Conservation (phyloP, 2,329 filamentous ascomycete species). For the Cadophora sp. region DNA sequence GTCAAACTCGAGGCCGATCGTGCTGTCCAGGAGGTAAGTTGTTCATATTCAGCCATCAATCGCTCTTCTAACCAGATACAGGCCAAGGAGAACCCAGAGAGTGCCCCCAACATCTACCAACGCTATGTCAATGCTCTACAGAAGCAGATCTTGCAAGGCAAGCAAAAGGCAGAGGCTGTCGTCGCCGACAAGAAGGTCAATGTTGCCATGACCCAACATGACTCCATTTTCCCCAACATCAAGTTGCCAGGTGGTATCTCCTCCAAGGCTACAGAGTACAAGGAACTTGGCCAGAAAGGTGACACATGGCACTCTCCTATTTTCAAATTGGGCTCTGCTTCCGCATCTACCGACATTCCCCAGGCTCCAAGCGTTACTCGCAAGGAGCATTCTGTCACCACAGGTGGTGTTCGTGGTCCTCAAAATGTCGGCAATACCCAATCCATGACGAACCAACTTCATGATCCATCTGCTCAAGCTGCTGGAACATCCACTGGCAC, state of each 20-base stretch:
- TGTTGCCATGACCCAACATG: constrained; percentile 82
- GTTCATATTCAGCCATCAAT: neutral
- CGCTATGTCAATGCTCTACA: constrained; percentile 81
- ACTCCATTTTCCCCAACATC: constrained; percentile 91
- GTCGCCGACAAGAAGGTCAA: constrained; percentile 79
- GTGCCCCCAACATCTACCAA: constrained; percentile 82
- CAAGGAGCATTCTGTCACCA: constrained; percentile 51
- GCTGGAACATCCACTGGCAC: constrained; percentile 39
- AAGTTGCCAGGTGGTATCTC: constrained; percentile 87
- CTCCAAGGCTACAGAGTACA: constrained; percentile 93
- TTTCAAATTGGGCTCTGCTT: constrained; percentile 84
- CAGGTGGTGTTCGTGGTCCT: constrained; percentile 37
- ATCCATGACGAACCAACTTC: constrained; percentile 28
- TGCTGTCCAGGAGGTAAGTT: constrained; percentile 61
- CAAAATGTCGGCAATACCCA: constrained; percentile 38
- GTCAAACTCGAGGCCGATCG: constrained; percentile 85
- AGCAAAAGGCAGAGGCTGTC: constrained; percentile 75
- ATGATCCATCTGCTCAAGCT: constrained; percentile 26
- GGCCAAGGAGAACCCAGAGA: constrained; percentile 71
- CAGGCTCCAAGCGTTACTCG: constrained; percentile 57
- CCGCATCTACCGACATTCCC: constrained; percentile 76
- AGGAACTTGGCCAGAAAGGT: constrained; percentile 84
- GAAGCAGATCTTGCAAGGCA: constrained; percentile 74
- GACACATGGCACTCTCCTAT: constrained; percentile 95
- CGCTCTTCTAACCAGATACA: constrained; percentile 8